Evolutionary conservation across 2,329 filamentous ascomycete genomes (phyloP).

Genomic region (Fusarium pilosicola): DNA sequence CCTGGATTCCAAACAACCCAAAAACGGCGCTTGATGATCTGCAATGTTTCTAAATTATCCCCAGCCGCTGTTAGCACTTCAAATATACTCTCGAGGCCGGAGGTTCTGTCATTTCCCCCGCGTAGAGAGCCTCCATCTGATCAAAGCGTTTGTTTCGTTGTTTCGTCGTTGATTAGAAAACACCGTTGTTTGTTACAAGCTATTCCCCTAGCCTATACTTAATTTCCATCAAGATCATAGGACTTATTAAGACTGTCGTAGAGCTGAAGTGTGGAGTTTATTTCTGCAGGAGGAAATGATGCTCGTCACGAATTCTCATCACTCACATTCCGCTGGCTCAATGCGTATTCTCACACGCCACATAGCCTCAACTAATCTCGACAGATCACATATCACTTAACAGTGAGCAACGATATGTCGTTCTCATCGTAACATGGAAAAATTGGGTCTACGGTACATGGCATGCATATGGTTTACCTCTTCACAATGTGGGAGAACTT

Average conservation of each 20-base stretch:
- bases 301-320: background rate
- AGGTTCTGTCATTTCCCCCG: background rate
- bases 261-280: slow-evolving; percentile 1
- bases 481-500: background rate
- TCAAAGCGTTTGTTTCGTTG: slow-evolving; percentile 27
- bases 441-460: background rate
- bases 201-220: background rate
- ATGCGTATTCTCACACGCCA: background rate
- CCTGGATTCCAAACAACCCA: background rate
- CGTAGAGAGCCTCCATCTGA: slow-evolving; percentile 1
- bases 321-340: background rate
- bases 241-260: background rate
- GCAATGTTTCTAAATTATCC: background rate
- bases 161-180: slow-evolving; percentile 9
- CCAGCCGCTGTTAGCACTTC: background rate
- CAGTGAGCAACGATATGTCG: background rate
- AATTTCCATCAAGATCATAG: background rate
- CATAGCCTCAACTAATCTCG: background rate
- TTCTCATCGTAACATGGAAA: background rate
- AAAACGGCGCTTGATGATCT: background rate
- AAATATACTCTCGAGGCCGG: slow-evolving; percentile 10
- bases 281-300: background rate
- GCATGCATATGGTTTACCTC: background rate
- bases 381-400: background rate
- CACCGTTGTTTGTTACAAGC: background rate